Evolutionary conservation across 2,329 filamentous ascomycete species (phyloP).

Genomic region (Fusarium kyushuense): DNA sequence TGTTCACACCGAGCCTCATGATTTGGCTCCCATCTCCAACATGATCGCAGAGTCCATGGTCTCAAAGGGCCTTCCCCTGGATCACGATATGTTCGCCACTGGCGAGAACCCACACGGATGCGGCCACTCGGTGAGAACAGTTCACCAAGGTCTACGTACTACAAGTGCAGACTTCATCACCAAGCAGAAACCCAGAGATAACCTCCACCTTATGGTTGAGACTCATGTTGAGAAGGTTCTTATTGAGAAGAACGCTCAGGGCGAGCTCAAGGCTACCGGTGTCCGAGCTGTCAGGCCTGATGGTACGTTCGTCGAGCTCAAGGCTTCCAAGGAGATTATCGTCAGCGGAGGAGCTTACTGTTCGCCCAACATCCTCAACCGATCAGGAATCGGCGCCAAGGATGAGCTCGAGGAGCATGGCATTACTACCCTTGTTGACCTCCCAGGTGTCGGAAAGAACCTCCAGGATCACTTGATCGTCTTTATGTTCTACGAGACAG

Average conservation of each 20-base stretch:
- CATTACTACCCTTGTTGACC: slow-evolving; percentile 57
- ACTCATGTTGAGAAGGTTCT: slow-evolving; percentile 65
- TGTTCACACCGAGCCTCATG: slow-evolving; percentile 68
- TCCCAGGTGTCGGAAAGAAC: slow-evolving; percentile 64
- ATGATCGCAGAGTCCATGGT: slow-evolving; percentile 66
- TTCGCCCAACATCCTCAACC: slow-evolving; percentile 64
- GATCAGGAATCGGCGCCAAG: slow-evolving; percentile 64
- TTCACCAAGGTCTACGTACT: slow-evolving; percentile 63
- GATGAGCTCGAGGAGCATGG: slow-evolving; percentile 56
- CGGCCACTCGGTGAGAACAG: slow-evolving; percentile 66
- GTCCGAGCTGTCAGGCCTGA: slow-evolving; percentile 57
- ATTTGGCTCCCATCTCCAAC: slow-evolving; percentile 69
- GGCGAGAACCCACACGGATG: slow-evolving; percentile 66
- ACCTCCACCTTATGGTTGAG: slow-evolving; percentile 62
- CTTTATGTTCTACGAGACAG: slow-evolving; percentile 72
- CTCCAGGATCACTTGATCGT: slow-evolving; percentile 64
- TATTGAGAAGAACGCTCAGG: slow-evolving; percentile 53
- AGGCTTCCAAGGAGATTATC: slow-evolving; percentile 55
- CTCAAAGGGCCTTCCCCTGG: slow-evolving; percentile 65
- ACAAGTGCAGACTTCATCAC: slow-evolving; percentile 66
- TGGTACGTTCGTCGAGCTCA: slow-evolving; percentile 56
- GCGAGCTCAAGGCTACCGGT: slow-evolving; percentile 58
- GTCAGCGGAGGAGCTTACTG: slow-evolving; percentile 63
- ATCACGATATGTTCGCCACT: slow-evolving; percentile 68
- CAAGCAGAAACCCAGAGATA: slow-evolving; percentile 54